Base-by-base conservation (phyloP, 441 rosid genomes). In the Corymbia calophylla region DNA sequence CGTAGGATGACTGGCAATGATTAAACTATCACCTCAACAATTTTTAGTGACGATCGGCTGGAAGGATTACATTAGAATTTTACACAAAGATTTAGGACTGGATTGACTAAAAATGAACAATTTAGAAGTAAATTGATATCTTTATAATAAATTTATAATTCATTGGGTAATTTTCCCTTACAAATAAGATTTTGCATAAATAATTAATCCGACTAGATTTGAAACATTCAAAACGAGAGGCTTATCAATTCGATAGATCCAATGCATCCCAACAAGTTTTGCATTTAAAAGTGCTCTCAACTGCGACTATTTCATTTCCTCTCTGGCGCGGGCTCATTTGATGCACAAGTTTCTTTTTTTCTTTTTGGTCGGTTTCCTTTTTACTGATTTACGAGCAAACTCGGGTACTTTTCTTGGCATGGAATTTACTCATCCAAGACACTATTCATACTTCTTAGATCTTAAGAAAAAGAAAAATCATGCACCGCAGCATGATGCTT, bases 21-120 rank as follows among this genome's bases (percentile, higher is more conserved):
- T 23, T 39, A 14, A 39, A 39, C 0, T 0, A 0, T 21, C 1
- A 19, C 2, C 7, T 70, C 23, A 7, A 23, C 8, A 6, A 35
- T 39, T 35, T 39, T 2, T 1, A 0, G 1, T 6, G 8, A 73
- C 9, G 1, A 35, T 35, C 0, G 2, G 4, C 0, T 1, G 3
- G 8, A 68, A 68, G 5, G 12, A 66, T 6, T 66, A 31, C 3
- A 0, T 8, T 16, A 1, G 6, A 31, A 70, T 32, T 35, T 35
- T 1, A 19, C 12, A 5, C 2, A 70, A 70, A 70, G 1, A 0
- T 35, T 35, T 70, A 70, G 6, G 8, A 35, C 4, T 39, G 39
- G 19, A 70, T 70, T 11, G 4, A 6, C 2, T 39, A 11, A 70
- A 35, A 70, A 35, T 5, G 4, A 5, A 35, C 35, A 35, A 1